Evolutionary conservation across 2,329 filamentous ascomycete species (phyloP).

Genomic region (Hypoxylon sp.): DNA sequence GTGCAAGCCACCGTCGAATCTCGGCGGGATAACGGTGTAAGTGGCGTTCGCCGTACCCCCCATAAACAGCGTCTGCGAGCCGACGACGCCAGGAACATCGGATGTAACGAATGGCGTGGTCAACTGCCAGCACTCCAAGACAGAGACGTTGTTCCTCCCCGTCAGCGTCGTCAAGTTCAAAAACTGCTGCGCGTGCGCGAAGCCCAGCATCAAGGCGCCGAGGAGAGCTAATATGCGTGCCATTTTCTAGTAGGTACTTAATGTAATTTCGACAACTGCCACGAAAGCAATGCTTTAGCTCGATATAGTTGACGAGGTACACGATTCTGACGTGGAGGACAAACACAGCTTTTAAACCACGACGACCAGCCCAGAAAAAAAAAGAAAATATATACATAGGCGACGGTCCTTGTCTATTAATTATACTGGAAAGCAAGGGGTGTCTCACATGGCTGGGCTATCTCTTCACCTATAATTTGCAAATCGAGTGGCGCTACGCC

Average conservation of each 20-base stretch:
- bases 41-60: constrained; percentile 55
- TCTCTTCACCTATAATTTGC: not conserved
- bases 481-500: not conserved
- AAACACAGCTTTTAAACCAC: not conserved
- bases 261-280: not conserved
- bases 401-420: no score
- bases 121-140: constrained; percentile 64
- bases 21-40: constrained; percentile 57
- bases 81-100: constrained; percentile 53
- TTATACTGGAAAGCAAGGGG: no score
- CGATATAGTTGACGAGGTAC: no score
- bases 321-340: not conserved
- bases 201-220: constrained; percentile 10
- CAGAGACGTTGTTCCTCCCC: constrained; percentile 57
- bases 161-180: constrained; percentile 62
- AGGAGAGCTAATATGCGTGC: constrained; percentile 5
- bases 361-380: no score
- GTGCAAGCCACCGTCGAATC: constrained; percentile 59
- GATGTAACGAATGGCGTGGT: constrained; percentile 54
- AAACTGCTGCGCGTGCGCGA: constrained; percentile 4
- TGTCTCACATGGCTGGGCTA: no score
- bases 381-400: no score
- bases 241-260: constrained; percentile 3
- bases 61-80: constrained; percentile 53
- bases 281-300: not conserved